These are phyloP conservation scores for Tremella yokohamensis DNA, from an alignment of 768 basidiomycete species.

Conservation along the genomic window DNA sequence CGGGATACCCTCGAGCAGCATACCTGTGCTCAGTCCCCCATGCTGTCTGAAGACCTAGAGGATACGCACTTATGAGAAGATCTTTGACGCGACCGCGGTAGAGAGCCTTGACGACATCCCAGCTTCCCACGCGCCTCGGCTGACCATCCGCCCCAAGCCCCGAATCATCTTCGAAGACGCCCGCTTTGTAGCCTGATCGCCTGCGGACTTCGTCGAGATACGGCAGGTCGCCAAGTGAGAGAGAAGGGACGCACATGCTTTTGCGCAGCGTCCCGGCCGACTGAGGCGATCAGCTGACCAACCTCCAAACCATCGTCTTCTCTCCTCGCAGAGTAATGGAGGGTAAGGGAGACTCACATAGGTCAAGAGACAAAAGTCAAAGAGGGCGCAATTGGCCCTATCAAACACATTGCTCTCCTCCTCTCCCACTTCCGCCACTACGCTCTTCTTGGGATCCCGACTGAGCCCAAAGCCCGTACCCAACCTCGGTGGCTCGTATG, in stretches of 20 bases:
- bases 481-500: slow-evolving; percentile 27
- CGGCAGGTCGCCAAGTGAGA: neutral
- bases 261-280: neutral
- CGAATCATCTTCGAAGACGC: neutral
- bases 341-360: slow-evolving; percentile 22
- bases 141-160: neutral
- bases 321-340: no score
- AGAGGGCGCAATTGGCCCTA: slow-evolving; percentile 27
- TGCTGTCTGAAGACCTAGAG: neutral
- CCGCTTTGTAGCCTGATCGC: neutral
- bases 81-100: neutral
- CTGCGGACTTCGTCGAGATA: slow-evolving; percentile 1
- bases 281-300: neutral
- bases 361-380: slow-evolving; percentile 27
- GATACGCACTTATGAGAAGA: neutral
- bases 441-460: slow-evolving; percentile 10
- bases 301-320: no score
- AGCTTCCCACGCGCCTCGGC: neutral
- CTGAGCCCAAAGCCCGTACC: slow-evolving; percentile 39
- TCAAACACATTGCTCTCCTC: slow-evolving; percentile 31
- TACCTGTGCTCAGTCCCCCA: slow-evolving; percentile 12
- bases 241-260: neutral
- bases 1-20: slow-evolving; percentile 19
- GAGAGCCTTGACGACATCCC: slow-evolving; percentile 1
- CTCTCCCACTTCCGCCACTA: slow-evolving; percentile 1